phyloP scores from a whole-genome alignment of 371 early-diverging fungal species.

The Apophysomyces trapeziformis region DNA sequence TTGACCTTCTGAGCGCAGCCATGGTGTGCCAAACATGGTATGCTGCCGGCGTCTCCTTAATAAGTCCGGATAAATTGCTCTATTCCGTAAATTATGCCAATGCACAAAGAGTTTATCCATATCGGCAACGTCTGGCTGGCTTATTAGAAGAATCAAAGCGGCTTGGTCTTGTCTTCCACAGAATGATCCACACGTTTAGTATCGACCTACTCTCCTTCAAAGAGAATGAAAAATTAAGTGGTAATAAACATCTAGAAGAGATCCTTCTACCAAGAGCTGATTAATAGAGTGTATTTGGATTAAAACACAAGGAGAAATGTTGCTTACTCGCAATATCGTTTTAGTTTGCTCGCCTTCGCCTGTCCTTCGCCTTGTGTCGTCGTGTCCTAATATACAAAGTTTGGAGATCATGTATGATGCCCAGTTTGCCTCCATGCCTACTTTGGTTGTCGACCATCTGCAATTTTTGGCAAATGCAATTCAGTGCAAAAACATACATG shows the following conservation, averaged over 20 bases:
- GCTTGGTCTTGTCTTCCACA: background rate
- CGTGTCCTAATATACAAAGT: slow-evolving; percentile 21
- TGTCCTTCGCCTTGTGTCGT: slow-evolving; percentile 9
- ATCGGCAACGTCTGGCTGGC: background rate
- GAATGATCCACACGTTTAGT: background rate
- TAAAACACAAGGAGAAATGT: slow-evolving; percentile 4
- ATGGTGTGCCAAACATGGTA: slow-evolving; percentile 32
- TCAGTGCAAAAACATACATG: slow-evolving; percentile 7
- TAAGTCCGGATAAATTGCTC: background rate
- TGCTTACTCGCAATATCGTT: no score
- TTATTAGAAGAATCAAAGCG: background rate
- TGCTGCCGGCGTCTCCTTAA: slow-evolving; percentile 9
- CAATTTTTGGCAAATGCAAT: background rate
- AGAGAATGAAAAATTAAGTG: background rate
- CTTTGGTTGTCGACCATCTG: background rate
- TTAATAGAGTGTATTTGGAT: background rate
- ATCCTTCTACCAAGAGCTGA: no score
- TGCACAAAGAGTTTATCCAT: slow-evolving; percentile 4
- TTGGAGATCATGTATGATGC: slow-evolving; percentile 33
- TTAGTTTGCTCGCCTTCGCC: slow-evolving; percentile 11
- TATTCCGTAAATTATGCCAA: background rate
- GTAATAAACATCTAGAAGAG: no score
- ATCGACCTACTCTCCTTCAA: background rate
- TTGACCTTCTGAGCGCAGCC: slow-evolving; percentile 23
- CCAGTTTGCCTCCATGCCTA: slow-evolving; percentile 11